phyloP scores from a whole-genome alignment of 2,329 filamentous ascomycete genomes.

The Curvularia hawaiiensis region DNA sequence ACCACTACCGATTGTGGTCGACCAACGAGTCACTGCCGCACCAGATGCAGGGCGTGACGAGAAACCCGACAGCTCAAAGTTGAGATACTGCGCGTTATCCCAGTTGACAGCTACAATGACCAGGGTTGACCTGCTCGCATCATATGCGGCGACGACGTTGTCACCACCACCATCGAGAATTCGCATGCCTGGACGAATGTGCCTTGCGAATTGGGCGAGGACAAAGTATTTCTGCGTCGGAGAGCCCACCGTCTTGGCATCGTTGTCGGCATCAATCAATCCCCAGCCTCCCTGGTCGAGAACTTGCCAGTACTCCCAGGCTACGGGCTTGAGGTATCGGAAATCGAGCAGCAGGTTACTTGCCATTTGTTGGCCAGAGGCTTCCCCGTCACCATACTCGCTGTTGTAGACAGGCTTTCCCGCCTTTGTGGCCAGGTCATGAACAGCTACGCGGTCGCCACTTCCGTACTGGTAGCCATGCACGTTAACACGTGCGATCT shows the following conservation, averaged over 20 bases:
- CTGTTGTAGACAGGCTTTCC: slow-evolving; percentile 12
- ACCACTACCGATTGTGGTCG: slow-evolving; percentile 10
- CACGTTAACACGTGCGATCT: slow-evolving; percentile 10
- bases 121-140: slow-evolving; percentile 7
- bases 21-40: slow-evolving; percentile 11
- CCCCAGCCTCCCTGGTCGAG: slow-evolving; percentile 13
- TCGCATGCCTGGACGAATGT: slow-evolving; percentile 12
- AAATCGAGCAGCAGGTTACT: slow-evolving; percentile 9
- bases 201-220: slow-evolving; percentile 12
- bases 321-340: slow-evolving; percentile 11
- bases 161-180: slow-evolving; percentile 13
- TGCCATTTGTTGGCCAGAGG: slow-evolving; percentile 6
- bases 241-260: slow-evolving; percentile 10
- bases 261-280: slow-evolving; percentile 11
- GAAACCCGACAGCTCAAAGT: slow-evolving; percentile 15
- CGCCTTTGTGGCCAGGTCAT: slow-evolving; percentile 3
- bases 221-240: slow-evolving; percentile 15
- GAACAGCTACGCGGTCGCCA: slow-evolving; percentile 10
- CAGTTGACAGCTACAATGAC: slow-evolving; percentile 14
- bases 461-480: slow-evolving; percentile 13
- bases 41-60: slow-evolving; percentile 2
- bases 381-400: slow-evolving; percentile 13
- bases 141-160: slow-evolving; percentile 14
- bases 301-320: slow-evolving; percentile 16
- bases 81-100: slow-evolving; percentile 10